phyloP scores from a whole-genome alignment of 495 filamentous ascomycete species.

The Chaetomium tenue region DNA sequence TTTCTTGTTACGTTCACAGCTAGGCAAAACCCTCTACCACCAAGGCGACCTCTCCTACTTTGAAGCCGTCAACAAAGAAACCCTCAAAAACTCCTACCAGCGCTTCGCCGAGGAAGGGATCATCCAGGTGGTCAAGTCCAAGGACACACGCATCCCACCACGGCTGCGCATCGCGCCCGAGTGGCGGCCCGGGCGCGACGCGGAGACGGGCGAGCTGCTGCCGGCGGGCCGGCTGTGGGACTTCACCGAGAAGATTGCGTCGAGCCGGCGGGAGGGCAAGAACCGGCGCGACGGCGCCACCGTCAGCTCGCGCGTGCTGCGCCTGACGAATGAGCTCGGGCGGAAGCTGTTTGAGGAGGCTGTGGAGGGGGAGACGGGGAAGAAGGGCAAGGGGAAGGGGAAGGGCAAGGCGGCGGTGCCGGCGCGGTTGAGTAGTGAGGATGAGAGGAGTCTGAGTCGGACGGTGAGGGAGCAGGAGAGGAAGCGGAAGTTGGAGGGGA shows the following conservation, averaged over 20 bases:
- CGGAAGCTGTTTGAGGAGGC: slow-evolving; percentile 49
- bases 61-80: slow-evolving; percentile 97
- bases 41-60: slow-evolving; percentile 96
- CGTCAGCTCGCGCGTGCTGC: slow-evolving; percentile 77
- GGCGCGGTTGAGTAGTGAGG: slow-evolving; percentile 42
- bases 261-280: slow-evolving; percentile 84
- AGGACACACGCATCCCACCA: slow-evolving; percentile 55
- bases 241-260: slow-evolving; percentile 83
- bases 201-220: slow-evolving; percentile 57
- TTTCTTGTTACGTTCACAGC: slow-evolving; percentile 43
- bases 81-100: slow-evolving; percentile 85
- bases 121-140: slow-evolving; percentile 65
- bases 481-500: slow-evolving; percentile 42
- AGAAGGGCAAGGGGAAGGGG: slow-evolving; percentile 19
- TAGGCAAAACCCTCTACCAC: slow-evolving; percentile 96
- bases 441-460: slow-evolving; percentile 38
- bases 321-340: slow-evolving; percentile 63
- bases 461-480: slow-evolving; percentile 42
- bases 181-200: slow-evolving; percentile 72
- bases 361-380: slow-evolving; percentile 24
- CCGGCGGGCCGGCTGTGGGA: slow-evolving; percentile 78
- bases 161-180: slow-evolving; percentile 67
- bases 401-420: slow-evolving; percentile 29
- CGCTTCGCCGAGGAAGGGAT: slow-evolving; percentile 91
- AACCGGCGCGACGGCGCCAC: slow-evolving; percentile 89